A percentile compares a stretch with the other conserved stretches of the same genome.
Evolutionary conservation across 2,329 filamentous ascomycete species (phyloP).

Genomic region (Aureobasidium sp.): DNA sequence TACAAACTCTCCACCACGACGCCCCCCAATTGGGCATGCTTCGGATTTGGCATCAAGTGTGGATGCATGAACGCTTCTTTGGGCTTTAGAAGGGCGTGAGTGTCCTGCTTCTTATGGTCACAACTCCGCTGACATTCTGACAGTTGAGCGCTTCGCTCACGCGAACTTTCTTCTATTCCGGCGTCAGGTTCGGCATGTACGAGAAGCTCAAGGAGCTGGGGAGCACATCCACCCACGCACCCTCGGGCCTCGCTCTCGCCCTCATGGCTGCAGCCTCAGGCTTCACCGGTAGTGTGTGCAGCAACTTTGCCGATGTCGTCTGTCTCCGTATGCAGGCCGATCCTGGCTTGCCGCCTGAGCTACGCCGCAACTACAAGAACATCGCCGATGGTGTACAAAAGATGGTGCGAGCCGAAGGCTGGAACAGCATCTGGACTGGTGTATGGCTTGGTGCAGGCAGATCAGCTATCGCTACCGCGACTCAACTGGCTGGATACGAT

Average conservation of each 20-base stretch:
- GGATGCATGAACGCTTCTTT: constrained; percentile 15
- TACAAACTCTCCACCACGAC: constrained; percentile 12
- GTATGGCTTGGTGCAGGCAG: constrained; percentile 17
- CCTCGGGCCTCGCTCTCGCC: constrained; percentile 14
- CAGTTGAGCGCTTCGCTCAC: constrained; percentile 17
- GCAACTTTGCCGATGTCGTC: constrained; percentile 19
- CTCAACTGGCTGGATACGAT: constrained; percentile 19
- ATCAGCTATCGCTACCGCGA: constrained; percentile 16
- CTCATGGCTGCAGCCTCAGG: constrained; percentile 16
- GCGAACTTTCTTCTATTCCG: constrained; percentile 16
- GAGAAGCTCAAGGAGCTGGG: constrained; percentile 18
- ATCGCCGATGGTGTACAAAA: constrained; percentile 16
- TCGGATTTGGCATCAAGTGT: constrained; percentile 15
- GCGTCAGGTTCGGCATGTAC: constrained; percentile 17
- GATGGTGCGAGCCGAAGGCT: constrained; percentile 18
- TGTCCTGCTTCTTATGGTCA: neutral
- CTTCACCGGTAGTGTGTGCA: constrained; percentile 15
- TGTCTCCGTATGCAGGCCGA: constrained; percentile 18
- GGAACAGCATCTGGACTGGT: constrained; percentile 19
- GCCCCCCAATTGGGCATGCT: constrained; percentile 12
- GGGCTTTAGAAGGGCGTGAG: constrained; percentile 18
- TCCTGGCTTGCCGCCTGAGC: constrained; percentile 13
- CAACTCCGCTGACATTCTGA: neutral
- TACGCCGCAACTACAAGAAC: constrained; percentile 17
- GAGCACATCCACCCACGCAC: constrained; percentile 16